A percentile compares a stretch with the other conserved stretches of the same genome.
phyloP scores from a whole-genome alignment of 768 basidiomycete species.

The Paxillus rubicundulus region DNA sequence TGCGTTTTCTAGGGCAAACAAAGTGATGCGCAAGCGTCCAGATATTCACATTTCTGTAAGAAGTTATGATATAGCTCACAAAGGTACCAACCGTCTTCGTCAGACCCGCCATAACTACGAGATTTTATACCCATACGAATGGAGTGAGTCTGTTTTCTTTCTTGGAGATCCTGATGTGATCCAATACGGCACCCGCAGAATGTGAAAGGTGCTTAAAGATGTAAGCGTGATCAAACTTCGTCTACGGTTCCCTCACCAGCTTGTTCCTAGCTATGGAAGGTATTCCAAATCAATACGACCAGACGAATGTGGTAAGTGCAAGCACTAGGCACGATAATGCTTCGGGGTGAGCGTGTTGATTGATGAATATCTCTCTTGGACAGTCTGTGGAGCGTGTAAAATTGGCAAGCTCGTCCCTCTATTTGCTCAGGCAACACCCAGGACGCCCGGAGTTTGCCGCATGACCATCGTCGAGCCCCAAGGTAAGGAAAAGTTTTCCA shows the following conservation, averaged over 20 bases:
- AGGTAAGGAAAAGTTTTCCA: constrained; percentile 33
- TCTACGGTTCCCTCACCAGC: constrained; percentile 4
- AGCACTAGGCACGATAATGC: background rate
- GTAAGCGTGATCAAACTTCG: constrained; percentile 35
- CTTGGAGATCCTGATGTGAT: background rate
- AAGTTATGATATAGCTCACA: constrained; percentile 3
- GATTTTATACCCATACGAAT: constrained; percentile 68
- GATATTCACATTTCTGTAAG: constrained; percentile 72
- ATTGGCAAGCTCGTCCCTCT: constrained; percentile 56
- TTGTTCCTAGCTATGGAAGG: constrained; percentile 58
- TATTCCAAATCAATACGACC: constrained; percentile 71
- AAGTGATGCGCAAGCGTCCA: constrained; percentile 64
- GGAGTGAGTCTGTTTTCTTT: constrained; percentile 50
- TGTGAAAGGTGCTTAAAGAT: constrained; percentile 62
- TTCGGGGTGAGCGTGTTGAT: background rate
- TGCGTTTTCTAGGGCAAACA: constrained; percentile 49
- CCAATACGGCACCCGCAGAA: constrained; percentile 37
- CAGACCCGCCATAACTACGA: constrained; percentile 76
- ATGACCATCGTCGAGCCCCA: constrained; percentile 44
- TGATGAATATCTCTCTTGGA: background rate
- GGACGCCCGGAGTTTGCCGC: constrained; percentile 38
- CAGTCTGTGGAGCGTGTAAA: constrained; percentile 69
- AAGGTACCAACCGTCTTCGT: background rate
- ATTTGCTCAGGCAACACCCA: constrained; percentile 42
- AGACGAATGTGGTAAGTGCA: constrained; percentile 56